Evolutionary conservation across 2,329 filamentous ascomycete genomes (phyloP).

Genomic region (Fusarium udum): DNA sequence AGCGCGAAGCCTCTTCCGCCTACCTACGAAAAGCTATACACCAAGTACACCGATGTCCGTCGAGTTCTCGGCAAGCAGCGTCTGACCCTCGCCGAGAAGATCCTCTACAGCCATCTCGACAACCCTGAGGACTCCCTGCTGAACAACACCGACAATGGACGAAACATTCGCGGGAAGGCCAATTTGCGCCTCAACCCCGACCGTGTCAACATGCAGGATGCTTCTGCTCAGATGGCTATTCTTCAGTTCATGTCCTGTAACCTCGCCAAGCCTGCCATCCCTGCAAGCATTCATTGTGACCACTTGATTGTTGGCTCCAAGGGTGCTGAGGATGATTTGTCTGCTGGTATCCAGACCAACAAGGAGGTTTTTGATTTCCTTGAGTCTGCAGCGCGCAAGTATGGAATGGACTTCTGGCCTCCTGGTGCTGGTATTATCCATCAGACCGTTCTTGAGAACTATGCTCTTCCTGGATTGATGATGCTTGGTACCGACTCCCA

Average conservation of each 20-base stretch:
- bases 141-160: constrained; percentile 83
- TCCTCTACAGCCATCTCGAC: constrained; percentile 94
- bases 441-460: constrained; percentile 98
- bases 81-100: constrained; percentile 96
- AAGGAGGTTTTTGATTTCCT: constrained; percentile 98
- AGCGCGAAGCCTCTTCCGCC: constrained; percentile 62
- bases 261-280: constrained; percentile 87
- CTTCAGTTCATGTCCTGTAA: constrained; percentile 99
- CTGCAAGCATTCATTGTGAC: constrained; percentile 98
- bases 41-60: constrained; percentile 78
- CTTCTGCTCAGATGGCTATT: constrained; percentile 97
- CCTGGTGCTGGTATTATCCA: constrained; percentile 96
- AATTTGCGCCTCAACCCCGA: constrained; percentile 98
- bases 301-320: constrained; percentile 97
- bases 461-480: constrained; percentile 95
- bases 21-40: constrained; percentile 83
- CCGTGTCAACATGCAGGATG: constrained; percentile 98
- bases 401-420: constrained; percentile 96
- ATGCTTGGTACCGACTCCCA: constrained; percentile 99
- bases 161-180: constrained; percentile 83
- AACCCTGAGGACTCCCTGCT: constrained; percentile 89
- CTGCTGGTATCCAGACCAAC: constrained; percentile 87
- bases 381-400: constrained; percentile 89
- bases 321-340: constrained; percentile 86
- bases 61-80: constrained; percentile 72